Base-by-base conservation (phyloP, 2,329 filamentous ascomycete genomes). In the Exophiala sp. region DNA sequence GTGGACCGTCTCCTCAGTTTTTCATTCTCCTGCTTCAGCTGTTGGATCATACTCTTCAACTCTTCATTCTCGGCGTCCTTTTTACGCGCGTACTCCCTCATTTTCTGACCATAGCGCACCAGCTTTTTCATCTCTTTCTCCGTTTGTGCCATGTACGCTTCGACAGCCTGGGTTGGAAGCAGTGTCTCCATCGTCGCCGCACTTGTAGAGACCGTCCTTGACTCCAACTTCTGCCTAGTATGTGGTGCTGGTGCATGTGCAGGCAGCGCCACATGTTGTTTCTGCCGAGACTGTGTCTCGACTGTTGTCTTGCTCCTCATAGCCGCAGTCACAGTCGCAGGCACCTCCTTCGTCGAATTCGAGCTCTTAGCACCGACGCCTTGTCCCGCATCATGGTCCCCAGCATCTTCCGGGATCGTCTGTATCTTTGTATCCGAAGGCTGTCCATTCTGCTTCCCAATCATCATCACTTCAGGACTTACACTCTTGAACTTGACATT, bases 51-150 rank as follows among this genome's bases (percentile, higher is more conserved):
- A 7, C 11, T 16, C 32, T 53, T 54, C 30, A 59, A 24, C 21
- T 56, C 53, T n/a, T 46, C 43, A 41, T 58, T 59, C 39, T 59
- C 52, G 3, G 52, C 49, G 23, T 60, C 55, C 37, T 52, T 47
- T 16, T 53, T 44, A 8, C 46, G 42, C 18, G 58, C 58, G 23
- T 59, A 58, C 19, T 59, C 55, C 16, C 52, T 48, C 59, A 58
- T 58, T 37, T 58, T 58, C 46, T 56, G 49, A 9, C 48, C 50
- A 40, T 83, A 82, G 23, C 75, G 70, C 43, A 83, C 73, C 42
- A 83, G 68, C 58, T 78, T 80, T 62, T 75, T 79, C 61, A 81
- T 76, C 60, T 83, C 79, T 32, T 70, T 71, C 52, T 79, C 75
- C 29, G 79, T 82, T 41, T 73, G 76, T 18, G 71, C 69, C 13